Evolutionary conservation across 257 asterid species (phyloP), one percentile per base, ranked within the genome.

Genomic region (Primulina eburnea): DNA sequence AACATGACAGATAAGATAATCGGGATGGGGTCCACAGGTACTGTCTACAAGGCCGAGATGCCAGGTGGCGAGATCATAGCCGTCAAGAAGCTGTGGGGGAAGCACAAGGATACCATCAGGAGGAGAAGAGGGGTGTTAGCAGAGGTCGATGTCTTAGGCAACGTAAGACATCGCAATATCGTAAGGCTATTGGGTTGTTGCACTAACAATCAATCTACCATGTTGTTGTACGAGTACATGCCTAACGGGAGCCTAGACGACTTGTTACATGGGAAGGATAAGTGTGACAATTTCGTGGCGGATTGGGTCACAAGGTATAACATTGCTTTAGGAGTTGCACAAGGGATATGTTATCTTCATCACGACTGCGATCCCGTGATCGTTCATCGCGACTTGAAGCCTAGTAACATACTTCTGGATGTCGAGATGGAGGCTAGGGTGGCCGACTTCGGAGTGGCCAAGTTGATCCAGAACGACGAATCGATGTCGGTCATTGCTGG

Each of bases 41-140:
- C 96, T 0, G 97, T 94, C 4, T 94, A 89, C 90, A 90, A 86
- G 72, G 97, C 97, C 3, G 95, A 87, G 64, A 86, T 94, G 97
- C 97, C 92, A 9, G 89, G 92, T 34, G 99, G 97, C 20, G 97
- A 94, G 71, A 83, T 78, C 82, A 82, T 94, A 52, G 99, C 99
- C 8, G 91, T 90, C 7, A 94, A 94, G 71, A 86, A 85, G 75
- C 82, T 94, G 4, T 91, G 96, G 96, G 92, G 91, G n/a, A 89
- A 86, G 73, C 74, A 89, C 34, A 93, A 90, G 79, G 88, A 84
- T 8, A 75, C 87, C 0, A 75, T 74, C 65, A 40, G 85, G 60
- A 78, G 70, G 73, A 58, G 85, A 35, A 76, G 86, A 34, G 99
- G 97, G 0, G 96, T 88, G n/a, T 30, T 91, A 64, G 96, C 96